Base-by-base conservation (phyloP, 2,329 filamentous ascomycete species). In the Diaporthe australafricana region DNA sequence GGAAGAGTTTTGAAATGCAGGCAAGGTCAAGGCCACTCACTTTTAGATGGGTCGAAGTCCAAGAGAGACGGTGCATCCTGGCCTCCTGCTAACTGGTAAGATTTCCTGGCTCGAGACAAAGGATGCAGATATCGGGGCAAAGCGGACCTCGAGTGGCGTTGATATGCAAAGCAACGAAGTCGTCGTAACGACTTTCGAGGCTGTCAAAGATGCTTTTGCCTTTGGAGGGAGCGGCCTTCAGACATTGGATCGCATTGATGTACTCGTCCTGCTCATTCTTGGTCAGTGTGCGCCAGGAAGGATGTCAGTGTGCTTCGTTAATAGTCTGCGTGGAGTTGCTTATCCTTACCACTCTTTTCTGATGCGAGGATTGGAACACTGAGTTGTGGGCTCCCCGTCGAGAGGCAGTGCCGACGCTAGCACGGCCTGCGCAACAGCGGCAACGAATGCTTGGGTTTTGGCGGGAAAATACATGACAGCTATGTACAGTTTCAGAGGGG, bases 221-320 rank as follows among this genome's bases (percentile, higher is more conserved):
- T 45, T 73, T 77, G 7, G 78, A 74, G 9, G 79, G 78, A n/a
- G 76, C 65, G 50, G 78, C 76, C 73, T 75, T 75, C 62, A 80
- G 70, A 52, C 79, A 80, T 16, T 67, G 75, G 7, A 80, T 75
- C 5, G 79, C 77, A 27, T 70, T 76, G 70, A 75, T 71, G 68
- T 80, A 80, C 27, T 79, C 76, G 45, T 78, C 74, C 12, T 52
- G 48, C 48, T 52, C 48, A 30, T 5, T 17, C 6, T 11, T 52
- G 25, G 25, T 52, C 48, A 52, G 25, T 52, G 48, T 52, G 48
- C 48, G 48, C 48, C 25, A 20, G 30, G 25, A 52, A 52, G 48
- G 48, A 30, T 30, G 48, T 52, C 48, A 52, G 22, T 9, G 9
- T 1, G 6, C 16, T 17, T 30, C 30, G 25, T 17, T 30, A 17